Base-by-base conservation (phyloP, 2,329 filamentous ascomycete species). In the Huntiella decipiens region DNA sequence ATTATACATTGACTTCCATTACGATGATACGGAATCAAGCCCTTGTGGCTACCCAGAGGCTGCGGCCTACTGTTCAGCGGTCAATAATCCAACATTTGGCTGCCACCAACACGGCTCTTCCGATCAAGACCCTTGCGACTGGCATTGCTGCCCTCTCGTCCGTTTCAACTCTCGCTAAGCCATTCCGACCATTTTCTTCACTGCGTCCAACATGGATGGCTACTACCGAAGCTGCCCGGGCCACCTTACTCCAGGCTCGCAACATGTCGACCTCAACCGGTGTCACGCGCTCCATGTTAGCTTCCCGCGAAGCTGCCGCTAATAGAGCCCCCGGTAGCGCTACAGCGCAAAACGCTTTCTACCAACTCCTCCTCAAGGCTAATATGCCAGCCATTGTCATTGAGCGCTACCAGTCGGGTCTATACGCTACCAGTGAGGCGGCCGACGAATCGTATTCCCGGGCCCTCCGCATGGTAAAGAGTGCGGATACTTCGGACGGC, bases 331-430 rank as follows among this genome's bases (percentile, higher is more conserved):
- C 91, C 1, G 73, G 69, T 50, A 96, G 85, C 60, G 80, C 86
- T 22, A 82, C 81, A 38, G 79, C 86, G 15, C 91, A 98, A 60
- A 91, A 88, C 59, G 80, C 83, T 12, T 95, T 98, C 60, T 98
- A 98, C 59, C 81, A 88, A 58, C 79, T 87, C 39, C 73, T 98
- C 11, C 70, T 95, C 46, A 82, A 82, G 58, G 86, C 88, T 44
- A 91, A 92, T 56, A 87, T 95, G 82, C 84, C 88, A 13, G 80
- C 86, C 44, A 93, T 98, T 52, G 68, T 98, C 47, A 73, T 95
- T 50, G 86, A 96, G 61, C 73, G 91, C 56, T 91, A 94, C 61
- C 78, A 86, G 58, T 86, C 81, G 12, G 82, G 82, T 51, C 76
- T 80, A 46, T 98, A 87, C 59, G 87, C 87, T 8, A 76, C 75